Base-by-base conservation (phyloP, 2,329 filamentous ascomycete genomes). In the Venturia oleaginea region DNA sequence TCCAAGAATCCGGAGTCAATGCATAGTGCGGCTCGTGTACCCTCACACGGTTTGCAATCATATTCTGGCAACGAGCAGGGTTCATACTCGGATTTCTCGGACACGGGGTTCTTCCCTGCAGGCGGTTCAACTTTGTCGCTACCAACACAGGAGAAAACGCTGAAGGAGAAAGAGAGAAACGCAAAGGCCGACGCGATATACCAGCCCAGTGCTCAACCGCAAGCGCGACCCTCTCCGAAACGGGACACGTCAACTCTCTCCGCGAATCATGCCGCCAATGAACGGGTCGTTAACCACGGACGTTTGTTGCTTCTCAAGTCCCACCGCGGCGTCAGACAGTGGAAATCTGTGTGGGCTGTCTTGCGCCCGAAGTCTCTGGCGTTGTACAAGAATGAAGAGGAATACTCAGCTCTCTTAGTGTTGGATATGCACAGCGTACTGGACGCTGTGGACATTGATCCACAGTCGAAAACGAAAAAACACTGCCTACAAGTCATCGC, bases 291-390 rank as follows among this genome's bases (percentile, higher is more conserved):
- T 55, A 96, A 90, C 83, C 92, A 97, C 73, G 92, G 93, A 62
- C 92, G 91, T 82, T 84, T 97, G 38, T 89, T 90, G 75, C 86
- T 91, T 67, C 83, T 97, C 65, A 91, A 90, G 70, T 90, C 87
- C 67, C 92, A 91, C 71, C 83, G 88, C 27, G 91, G 92, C 10
- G 85, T 99, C 64, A 86, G 89, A 59, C 90, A 96, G 71, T 99
- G 94, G 94, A 97, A 96, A 80, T 88, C 91, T 70, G 83, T 92
- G 66, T 97, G 94, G 94, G 89, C 89, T 15, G 94, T 97, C 0
- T 82, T 99, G 62, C 89, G 94, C 38, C 88, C 91, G 1, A 87
- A 89, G 62, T 92, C 90, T 67, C 80, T 99, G 38, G 89, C 91
- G 19, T 83, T 97, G 32, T 99, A 99, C 81, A 97, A 97, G 76